Base-by-base conservation (phyloP, 106 monocot genomes). In the Gastrodia elata region DNA sequence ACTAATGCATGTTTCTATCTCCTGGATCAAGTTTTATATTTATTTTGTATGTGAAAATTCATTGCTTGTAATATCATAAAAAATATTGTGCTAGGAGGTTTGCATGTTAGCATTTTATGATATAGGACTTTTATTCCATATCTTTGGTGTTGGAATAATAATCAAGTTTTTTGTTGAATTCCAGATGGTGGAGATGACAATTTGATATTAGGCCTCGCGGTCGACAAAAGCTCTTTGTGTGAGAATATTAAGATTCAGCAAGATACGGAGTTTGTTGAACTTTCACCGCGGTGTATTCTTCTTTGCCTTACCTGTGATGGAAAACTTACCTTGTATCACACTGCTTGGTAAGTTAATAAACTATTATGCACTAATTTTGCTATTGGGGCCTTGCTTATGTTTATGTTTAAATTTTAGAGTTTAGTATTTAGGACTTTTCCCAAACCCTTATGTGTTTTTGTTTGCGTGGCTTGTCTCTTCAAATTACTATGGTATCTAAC, bases 111-210 rank as follows among this genome's bases (percentile, higher is more conserved):
- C n/a, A n/a, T n/a, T n/a, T n/a, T n/a, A n/a, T n/a, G n/a, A n/a
- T n/a, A n/a, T n/a, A n/a, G n/a, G n/a, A n/a, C n/a, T n/a, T n/a
- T n/a, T n/a, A n/a, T n/a, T n/a, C n/a, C n/a, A n/a, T n/a, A n/a
- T n/a, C n/a, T n/a, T n/a, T n/a, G 61, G 6, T n/a, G 37, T 37
- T 35, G 18, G 18, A 38, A 67, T 67, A 67, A 5, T 69, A 6
- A 2, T 3, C 58, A 38, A 20, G 30, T 49, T 43, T 10, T 42
- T 38, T 32, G 28, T 77, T 69, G 36, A 75, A 20, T 74, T 88
- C 40, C 87, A 97, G 96, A 88, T 74, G 92, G 83, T 82, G 84
- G 86, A 36, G 86, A 97, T 68, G 90, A 92, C 68, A 97, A 97
- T 84, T 76, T 88, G 40, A 74, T 97, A 79, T 52, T 97, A 78